Conservation (phyloP, 768 basidiomycete species). For the Termitomyces eurrhizus region DNA sequence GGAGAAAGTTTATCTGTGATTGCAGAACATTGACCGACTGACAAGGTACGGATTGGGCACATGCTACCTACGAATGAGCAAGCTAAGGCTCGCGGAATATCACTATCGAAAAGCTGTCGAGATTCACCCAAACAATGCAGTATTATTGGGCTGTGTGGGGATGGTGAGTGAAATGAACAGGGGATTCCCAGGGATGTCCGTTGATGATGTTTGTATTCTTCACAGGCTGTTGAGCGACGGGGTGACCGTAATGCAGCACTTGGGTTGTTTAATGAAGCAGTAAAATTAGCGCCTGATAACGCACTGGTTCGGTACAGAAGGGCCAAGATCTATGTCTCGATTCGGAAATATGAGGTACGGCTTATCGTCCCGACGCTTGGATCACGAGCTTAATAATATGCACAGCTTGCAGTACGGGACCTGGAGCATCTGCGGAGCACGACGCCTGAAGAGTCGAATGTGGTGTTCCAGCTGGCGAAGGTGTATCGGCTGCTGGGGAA, state of each 20-base stretch:
- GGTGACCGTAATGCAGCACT: constrained; percentile 76
- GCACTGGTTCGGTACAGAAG: constrained; percentile 92
- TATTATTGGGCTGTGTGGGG: constrained; percentile 94
- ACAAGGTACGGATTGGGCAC: constrained; percentile 97
- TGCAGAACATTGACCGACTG: constrained; percentile 5
- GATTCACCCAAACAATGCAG: constrained; percentile 93
- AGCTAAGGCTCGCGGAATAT: constrained; percentile 90
- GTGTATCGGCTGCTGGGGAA: constrained; percentile 82
- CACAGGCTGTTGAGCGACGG: constrained; percentile 84
- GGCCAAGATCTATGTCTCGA: constrained; percentile 84
- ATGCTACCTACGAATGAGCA: constrained; percentile 93
- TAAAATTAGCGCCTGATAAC: constrained; percentile 77
- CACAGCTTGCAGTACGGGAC: constrained; percentile 74
- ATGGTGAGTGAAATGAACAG: constrained; percentile 61
- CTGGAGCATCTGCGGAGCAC: constrained; percentile 75
- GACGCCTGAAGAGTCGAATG: constrained; percentile 95
- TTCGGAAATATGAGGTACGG: constrained; percentile 80
- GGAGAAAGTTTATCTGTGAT: constrained; percentile 27
- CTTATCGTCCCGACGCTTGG: not conserved
- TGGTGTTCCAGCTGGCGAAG: constrained; percentile 93
- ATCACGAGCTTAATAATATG: constrained; percentile 12
- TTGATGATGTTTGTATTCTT: constrained; percentile 17
- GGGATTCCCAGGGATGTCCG: constrained; percentile 11
- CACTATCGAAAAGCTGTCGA: constrained; percentile 90
- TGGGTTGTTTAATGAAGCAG: constrained; percentile 77